Conservation (phyloP, 805 yeast genomes). For the Diddensiella transvaalensis region DNA sequence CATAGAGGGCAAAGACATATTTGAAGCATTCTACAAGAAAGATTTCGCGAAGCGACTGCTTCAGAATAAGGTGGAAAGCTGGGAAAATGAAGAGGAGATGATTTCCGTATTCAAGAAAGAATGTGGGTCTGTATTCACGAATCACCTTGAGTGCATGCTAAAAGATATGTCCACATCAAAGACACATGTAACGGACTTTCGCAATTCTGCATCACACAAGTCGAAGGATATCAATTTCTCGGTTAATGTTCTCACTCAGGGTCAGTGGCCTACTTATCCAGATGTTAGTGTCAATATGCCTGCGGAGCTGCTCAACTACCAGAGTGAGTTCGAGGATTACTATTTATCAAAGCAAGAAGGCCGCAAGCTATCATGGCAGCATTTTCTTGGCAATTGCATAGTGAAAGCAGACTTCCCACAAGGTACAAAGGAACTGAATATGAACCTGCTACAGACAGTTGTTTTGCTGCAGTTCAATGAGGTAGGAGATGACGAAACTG, state of each 20-base stretch:
- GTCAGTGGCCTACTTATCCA: constrained; percentile 33
- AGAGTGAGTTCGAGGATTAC: constrained; percentile 25
- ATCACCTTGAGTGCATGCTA: constrained; percentile 90
- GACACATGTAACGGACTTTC: constrained; percentile 55
- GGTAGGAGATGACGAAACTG: constrained; percentile 14
- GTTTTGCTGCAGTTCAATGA: constrained; percentile 29
- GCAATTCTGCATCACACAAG: background rate
- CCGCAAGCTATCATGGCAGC: constrained; percentile 30
- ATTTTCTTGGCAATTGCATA: constrained; percentile 29
- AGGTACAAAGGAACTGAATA: constrained; percentile 31
- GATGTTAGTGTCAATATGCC: constrained; percentile 27
- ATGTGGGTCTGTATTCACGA: constrained; percentile 85
- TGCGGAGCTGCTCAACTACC: constrained; percentile 21
- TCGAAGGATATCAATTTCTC: constrained; percentile 11
- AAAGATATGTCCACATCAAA: constrained; percentile 82
- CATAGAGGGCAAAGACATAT: constrained; percentile 87
- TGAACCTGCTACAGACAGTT: constrained; percentile 29
- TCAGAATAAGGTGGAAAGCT: constrained; percentile 73
- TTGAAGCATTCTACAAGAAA: constrained; percentile 87
- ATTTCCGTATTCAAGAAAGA: constrained; percentile 80
- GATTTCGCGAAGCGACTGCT: constrained; percentile 83
- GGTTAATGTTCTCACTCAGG: constrained; percentile 30
- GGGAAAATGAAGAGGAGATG: constrained; percentile 72
- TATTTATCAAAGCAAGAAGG: constrained; percentile 19
- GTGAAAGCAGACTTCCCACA: constrained; percentile 28